These are phyloP conservation scores for Xylariaceae sp. DNA, from an alignment of 2,329 filamentous ascomycete species.

Conservation along the genomic window DNA sequence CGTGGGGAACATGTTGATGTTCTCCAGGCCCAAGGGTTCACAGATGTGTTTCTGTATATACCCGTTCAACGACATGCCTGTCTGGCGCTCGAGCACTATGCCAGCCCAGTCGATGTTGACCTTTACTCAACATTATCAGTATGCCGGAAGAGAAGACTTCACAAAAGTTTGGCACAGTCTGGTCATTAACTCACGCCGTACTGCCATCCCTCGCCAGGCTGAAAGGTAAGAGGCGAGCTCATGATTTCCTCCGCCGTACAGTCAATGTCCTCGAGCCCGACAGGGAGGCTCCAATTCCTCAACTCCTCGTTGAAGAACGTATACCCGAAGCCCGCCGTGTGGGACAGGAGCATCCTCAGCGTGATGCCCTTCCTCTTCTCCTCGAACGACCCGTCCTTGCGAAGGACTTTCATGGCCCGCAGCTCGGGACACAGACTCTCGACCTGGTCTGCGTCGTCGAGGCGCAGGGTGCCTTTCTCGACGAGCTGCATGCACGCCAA, in stretches of 20 bases:
- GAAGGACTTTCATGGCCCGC: constrained; percentile 43
- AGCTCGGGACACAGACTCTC: constrained; percentile 59
- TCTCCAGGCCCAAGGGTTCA: constrained; percentile 53
- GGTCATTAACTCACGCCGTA: constrained; percentile 56
- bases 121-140: too few species aligned
- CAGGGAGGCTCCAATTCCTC: constrained; percentile 54
- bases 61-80: constrained; percentile 52
- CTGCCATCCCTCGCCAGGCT: constrained; percentile 68
- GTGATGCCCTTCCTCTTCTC: constrained; percentile 59
- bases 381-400: constrained; percentile 46
- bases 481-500: constrained; percentile 65
- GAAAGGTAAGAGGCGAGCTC: constrained; percentile 61
- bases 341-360: constrained; percentile 62
- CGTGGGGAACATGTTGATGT: constrained; percentile 64
- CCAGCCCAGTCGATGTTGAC: constrained; percentile 62
- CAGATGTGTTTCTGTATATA: constrained; percentile 58
- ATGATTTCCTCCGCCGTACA: constrained; percentile 59
- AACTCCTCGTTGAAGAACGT: constrained; percentile 59
- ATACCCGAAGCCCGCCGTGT: constrained; percentile 65
- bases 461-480: constrained; percentile 54
- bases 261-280: constrained; percentile 64
- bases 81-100: constrained; percentile 53
- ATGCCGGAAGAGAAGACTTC: not conserved
- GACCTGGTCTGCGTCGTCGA: constrained; percentile 56
- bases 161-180: not conserved